These are phyloP conservation scores for Sugiyamaella qingdaonensis DNA, from an alignment of 805 yeast species.

Conservation along the genomic window DNA sequence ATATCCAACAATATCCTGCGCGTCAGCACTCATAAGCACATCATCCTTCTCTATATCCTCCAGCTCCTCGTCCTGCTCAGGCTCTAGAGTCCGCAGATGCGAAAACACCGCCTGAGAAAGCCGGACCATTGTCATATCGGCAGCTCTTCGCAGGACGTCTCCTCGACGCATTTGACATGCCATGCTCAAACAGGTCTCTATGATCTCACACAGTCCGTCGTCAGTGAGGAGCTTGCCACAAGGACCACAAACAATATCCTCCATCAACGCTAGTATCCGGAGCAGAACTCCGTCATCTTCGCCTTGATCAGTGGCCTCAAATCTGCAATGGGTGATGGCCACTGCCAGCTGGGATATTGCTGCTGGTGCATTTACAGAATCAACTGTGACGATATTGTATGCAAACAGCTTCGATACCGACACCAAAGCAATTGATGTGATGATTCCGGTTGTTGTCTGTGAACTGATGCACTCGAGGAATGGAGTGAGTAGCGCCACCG, in stretches of 20 bases:
- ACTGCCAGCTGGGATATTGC: conserved; percentile 63
- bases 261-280: conserved; percentile 73
- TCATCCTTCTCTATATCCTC: conserved; percentile 47
- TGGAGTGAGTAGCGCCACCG: conserved; percentile 76
- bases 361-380: conserved; percentile 51
- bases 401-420: conserved; percentile 70
- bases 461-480: conserved; percentile 79
- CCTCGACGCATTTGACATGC: conserved; percentile 91
- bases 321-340: conserved; percentile 87
- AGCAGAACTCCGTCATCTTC: conserved; percentile 88
- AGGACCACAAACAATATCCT: conserved; percentile 59
- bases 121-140: conserved; percentile 72
- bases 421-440: conserved; percentile 75
- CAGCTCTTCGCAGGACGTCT: conserved; percentile 82
- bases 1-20: conserved; percentile 24
- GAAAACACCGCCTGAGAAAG: conserved; percentile 67
- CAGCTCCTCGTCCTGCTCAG: conserved; percentile 38
- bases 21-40: conserved; percentile 50
- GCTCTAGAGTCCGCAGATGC: conserved; percentile 53
- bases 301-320: conserved; percentile 89
- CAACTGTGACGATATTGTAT: conserved; percentile 57
- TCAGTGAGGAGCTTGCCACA: conserved; percentile 67
- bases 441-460: conserved; percentile 77
- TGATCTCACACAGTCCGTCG: conserved; percentile 78
- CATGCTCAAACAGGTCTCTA: conserved; percentile 85